Percentiles rank a stretch among this genome's conserved stretches.
Conservation (phyloP, 441 rosid genomes). For the Biscutella laevigata region DNA sequence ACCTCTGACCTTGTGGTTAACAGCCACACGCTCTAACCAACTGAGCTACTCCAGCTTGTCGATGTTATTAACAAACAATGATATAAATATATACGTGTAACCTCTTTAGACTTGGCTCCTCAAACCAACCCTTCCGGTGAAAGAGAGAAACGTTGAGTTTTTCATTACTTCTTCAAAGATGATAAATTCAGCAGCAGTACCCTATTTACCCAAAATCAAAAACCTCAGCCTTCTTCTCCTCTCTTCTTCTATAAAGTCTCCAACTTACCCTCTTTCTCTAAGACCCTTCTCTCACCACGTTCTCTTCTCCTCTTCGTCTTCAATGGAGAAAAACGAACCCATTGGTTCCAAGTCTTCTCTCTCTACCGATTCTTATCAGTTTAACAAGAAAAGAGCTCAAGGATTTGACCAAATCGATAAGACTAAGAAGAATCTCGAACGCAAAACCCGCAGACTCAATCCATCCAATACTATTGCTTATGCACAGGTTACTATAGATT, state of each 20-base stretch:
- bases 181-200: conserved; percentile 18
- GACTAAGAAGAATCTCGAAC: conserved; percentile 50
- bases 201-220: conserved; percentile 10
- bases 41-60: conserved; percentile 33
- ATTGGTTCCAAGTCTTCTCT: conserved; percentile 13
- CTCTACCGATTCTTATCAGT: conserved; percentile 39
- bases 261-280: conserved; percentile 11
- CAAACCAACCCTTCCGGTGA: conserved; percentile 21
- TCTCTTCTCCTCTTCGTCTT: conserved; percentile 40
- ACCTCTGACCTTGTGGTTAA: conserved; percentile 55
- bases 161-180: neutral
- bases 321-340: conserved; percentile 42
- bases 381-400: conserved; percentile 68
- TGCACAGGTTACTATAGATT: conserved; percentile 43
- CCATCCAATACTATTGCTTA: conserved; percentile 73
- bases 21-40: conserved; percentile 60
- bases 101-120: neutral
- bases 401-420: conserved; percentile 47
- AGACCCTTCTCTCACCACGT: conserved; percentile 29
- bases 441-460: conserved; percentile 50
- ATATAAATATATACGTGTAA: neutral
- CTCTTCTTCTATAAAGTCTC: conserved; percentile 15
- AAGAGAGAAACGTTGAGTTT: neutral
- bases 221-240: conserved; percentile 20
- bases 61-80: rapidly evolving